These are phyloP conservation scores for Crithidia acanthocephali DNA, from an alignment of 208 protist species.

Conservation along the genomic window DNA sequence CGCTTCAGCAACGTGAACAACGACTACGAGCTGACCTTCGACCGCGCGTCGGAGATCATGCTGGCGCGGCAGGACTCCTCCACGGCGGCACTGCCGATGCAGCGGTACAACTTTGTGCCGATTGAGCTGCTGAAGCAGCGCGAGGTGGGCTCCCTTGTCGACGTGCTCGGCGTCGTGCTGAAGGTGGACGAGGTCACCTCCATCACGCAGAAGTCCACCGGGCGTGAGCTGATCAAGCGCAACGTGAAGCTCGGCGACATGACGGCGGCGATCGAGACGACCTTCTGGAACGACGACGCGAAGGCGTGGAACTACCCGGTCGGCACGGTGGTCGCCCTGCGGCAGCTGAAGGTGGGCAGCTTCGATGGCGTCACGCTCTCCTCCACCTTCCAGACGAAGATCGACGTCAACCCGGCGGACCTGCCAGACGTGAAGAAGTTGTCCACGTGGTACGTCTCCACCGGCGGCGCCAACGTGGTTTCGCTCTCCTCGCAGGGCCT, in stretches of 20 bases:
- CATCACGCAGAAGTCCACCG: conserved; percentile 86
- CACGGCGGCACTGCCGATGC: conserved; percentile 59
- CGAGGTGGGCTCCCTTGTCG: conserved; percentile 85
- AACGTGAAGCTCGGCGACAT: conserved; percentile 83
- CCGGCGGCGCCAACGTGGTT: conserved; percentile 76
- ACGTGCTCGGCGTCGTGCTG: conserved; percentile 84
- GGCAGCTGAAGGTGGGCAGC: conserved; percentile 84
- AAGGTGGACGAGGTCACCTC: conserved; percentile 66
- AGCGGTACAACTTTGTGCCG: conserved; percentile 91
- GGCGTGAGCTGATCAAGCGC: conserved; percentile 82
- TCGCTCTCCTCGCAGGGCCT: conserved; percentile 70
- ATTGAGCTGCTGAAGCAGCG: conserved; percentile 88
- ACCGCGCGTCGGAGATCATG: conserved; percentile 79
- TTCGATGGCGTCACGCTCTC: conserved; percentile 90
- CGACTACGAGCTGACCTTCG: conserved; percentile 94
- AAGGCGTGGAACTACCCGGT: conserved; percentile 58
- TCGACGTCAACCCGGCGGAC: conserved; percentile 80
- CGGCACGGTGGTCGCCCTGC: conserved; percentile 83
- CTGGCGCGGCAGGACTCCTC: conserved; percentile 59
- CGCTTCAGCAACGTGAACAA: conserved; percentile 93
- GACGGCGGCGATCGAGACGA: conserved; percentile 85
- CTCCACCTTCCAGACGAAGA: conserved; percentile 79
- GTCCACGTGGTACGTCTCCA: conserved; percentile 83
- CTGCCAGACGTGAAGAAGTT: conserved; percentile 89
- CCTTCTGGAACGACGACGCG: conserved; percentile 91